Conservation (phyloP, 2,329 filamentous ascomycete genomes). For the Aspergillus puulaauensis region DNA sequence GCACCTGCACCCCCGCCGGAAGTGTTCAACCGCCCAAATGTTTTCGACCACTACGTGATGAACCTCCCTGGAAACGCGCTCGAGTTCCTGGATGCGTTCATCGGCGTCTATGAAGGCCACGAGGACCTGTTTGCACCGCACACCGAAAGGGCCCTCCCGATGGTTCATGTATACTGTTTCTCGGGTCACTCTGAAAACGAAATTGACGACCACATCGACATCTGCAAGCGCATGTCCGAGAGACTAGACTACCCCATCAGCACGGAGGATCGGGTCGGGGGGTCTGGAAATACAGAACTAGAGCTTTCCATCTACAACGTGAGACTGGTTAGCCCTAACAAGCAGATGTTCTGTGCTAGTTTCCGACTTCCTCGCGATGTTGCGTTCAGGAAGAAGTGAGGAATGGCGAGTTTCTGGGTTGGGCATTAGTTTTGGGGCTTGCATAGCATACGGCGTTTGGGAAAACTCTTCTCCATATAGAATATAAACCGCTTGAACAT, state of each 20-base stretch:
- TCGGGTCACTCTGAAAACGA: constrained; percentile 77
- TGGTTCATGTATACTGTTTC: constrained; percentile 95
- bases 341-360: constrained; percentile 94
- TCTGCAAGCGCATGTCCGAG: constrained; percentile 65
- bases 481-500: neutral
- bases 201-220: constrained; percentile 56
- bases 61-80: constrained; percentile 91
- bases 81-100: constrained; percentile 75
- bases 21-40: constrained; percentile 55
- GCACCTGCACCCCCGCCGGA: constrained; percentile 25
- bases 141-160: constrained; percentile 64
- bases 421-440: constrained; percentile 8
- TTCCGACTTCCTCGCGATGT: constrained; percentile 82
- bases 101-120: constrained; percentile 74
- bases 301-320: constrained; percentile 64
- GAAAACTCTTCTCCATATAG: neutral
- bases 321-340: constrained; percentile 85
- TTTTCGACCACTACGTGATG: constrained; percentile 95
- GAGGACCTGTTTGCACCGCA: constrained; percentile 65
- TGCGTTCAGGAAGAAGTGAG: constrained; percentile 59
- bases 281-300: constrained; percentile 58
- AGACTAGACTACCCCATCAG: constrained; percentile 61
- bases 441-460: constrained; percentile 16
- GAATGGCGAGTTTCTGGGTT: neutral
- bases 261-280: constrained; percentile 50